Base-by-base conservation (phyloP, 2,329 filamentous ascomycete genomes). In the Botrytis galanthina region DNA sequence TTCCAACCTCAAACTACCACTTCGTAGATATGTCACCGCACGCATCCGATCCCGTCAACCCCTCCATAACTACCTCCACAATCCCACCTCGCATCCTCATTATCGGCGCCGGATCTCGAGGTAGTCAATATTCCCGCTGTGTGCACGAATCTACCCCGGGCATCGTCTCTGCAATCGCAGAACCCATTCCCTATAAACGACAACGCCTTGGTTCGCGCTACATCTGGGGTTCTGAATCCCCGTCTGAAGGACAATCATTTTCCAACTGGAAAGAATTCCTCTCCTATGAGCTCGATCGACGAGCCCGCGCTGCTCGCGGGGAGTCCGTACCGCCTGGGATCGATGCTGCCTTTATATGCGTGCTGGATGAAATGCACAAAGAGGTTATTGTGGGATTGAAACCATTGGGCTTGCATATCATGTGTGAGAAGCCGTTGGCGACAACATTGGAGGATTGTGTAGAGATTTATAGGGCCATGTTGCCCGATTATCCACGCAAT, bases 341-440 rank as follows among this genome's bases (percentile, higher is more conserved):
- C 1, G 86, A 89, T 79, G 86, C 87, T 0, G 87, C 90, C 22
- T 91, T 92, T 77, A 86, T 93, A 63, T 92, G 90, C 81, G 94
- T 97, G 3, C 86, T 95, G 16, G 96, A 99, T 82, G 93, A 97
- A 82, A 91, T 93, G 84, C 96, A 99, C 82, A 90, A 90, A 68
- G 91, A 94, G 73, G 93, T 95, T 66, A 88, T 97, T 35, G 86
- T 91, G 61, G 92, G 89, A 1, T 86, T 97, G 70, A 91, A 92
- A 1, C 88, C 88, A 20, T 83, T 91, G 85, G 88, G 85, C 3
- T 84, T 98, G 66, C 94, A 98, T 81, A 90, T 98, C 76, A 93
- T 98, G 86, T 97, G 94, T 81, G 96, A 99, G 85, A 99, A 99
- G 83, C 96, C 96, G 3, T 84, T 99, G 71, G 93, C 94, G 0